Conservation (phyloP, 345 rosid genomes). For the Lenwebbia sp. region DNA sequence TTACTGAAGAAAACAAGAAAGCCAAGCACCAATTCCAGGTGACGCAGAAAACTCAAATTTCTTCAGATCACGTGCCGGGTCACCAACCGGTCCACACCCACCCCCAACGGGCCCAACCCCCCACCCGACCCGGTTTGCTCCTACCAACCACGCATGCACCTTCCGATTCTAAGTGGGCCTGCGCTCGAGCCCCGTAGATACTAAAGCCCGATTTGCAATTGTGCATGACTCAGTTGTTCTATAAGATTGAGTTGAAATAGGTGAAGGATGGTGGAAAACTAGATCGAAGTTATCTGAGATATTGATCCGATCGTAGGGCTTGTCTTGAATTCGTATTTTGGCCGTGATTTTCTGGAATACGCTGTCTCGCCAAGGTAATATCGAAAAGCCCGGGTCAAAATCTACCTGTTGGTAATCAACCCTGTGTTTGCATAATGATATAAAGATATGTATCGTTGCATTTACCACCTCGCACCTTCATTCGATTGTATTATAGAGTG, state of each 20-base stretch:
- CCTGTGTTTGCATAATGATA: not conserved
- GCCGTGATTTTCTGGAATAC: not conserved
- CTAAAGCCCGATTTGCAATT: not conserved
- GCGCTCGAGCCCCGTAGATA: not conserved
- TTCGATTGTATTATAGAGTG: not conserved
- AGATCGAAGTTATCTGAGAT: not conserved
- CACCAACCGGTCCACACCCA: not conserved
- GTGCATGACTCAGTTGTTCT: not conserved
- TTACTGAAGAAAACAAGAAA: not conserved
- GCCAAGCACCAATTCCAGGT: not conserved
- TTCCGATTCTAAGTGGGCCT: not conserved
- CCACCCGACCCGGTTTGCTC: not conserved
- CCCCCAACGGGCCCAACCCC: too few relatives aligned
- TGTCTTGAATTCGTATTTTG: not conserved
- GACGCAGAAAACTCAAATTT: too few relatives aligned
- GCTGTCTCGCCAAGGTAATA: not conserved
- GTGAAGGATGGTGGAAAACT: not conserved
- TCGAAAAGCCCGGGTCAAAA: not conserved
- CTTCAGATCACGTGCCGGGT: not conserved
- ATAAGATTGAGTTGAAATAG: not conserved
- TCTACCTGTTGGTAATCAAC: rapidly evolving
- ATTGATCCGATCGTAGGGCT: not conserved
- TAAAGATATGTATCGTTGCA: not conserved
- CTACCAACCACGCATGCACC: not conserved
- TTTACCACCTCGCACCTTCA: not conserved